A percentile compares a stretch with the other conserved stretches of the same genome.
These are phyloP conservation scores for Penicillium psychrosexuale DNA, from an alignment of 2,329 filamentous ascomycete genomes.

Conservation along the genomic window DNA sequence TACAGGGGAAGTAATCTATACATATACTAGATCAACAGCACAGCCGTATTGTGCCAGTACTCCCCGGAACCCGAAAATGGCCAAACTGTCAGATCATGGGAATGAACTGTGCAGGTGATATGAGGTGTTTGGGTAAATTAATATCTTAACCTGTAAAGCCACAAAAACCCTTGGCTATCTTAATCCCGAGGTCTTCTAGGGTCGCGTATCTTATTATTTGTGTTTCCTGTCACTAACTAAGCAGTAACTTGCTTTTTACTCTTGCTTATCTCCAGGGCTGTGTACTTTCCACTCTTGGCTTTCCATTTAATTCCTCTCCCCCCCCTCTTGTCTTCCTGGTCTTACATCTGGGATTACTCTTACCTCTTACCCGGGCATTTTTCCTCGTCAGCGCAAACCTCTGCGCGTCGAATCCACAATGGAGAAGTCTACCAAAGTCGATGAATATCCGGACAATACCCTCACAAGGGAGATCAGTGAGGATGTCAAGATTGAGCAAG, in stretches of 20 bases:
- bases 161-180: background rate
- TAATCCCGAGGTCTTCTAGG: background rate
- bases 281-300: background rate
- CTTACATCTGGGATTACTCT: background rate
- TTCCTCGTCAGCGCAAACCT: background rate
- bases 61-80: background rate
- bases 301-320: background rate
- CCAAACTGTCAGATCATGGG: background rate
- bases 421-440: conserved; percentile 10
- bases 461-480: conserved; percentile 19
- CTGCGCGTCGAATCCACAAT: background rate
- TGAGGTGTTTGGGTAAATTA: background rate
- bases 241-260: background rate
- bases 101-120: background rate
- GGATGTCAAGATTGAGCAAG: conserved; percentile 23
- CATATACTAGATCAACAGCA: background rate
- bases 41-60: background rate
- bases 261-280: background rate
- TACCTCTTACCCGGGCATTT: background rate
- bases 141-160: background rate
- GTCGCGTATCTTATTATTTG: background rate
- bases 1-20: background rate
- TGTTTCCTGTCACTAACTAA: background rate
- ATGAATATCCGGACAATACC: conserved; percentile 21
- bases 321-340: background rate